phyloP scores from a whole-genome alignment of 2,329 filamentous ascomycete species.

The Aspergillus udagawae region DNA sequence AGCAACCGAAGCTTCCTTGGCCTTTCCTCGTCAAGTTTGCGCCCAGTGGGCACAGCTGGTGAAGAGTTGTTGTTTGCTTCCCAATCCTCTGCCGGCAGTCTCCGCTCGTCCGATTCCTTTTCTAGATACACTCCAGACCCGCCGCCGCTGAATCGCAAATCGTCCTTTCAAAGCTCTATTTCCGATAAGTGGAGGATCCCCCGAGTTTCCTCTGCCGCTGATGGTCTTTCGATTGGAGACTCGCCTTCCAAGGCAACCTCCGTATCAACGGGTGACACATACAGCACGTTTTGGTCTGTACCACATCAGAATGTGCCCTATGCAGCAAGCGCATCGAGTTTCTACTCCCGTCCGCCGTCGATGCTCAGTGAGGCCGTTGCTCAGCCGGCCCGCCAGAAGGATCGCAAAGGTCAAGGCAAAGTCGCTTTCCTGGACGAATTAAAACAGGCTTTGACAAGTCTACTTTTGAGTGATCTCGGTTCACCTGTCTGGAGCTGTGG shows the following conservation, averaged over 20 bases:
- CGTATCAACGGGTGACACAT: conserved; percentile 67
- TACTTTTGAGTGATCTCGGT: conserved; percentile 85
- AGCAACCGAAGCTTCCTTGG: conserved; percentile 33
- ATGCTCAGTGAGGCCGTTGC: conserved; percentile 37
- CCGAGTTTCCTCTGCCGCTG: conserved; percentile 57
- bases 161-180: conserved; percentile 67
- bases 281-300: conserved; percentile 83
- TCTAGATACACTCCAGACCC: conserved; percentile 31
- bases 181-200: conserved; percentile 60
- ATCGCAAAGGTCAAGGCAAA: conserved; percentile 60
- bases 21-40: conserved; percentile 41
- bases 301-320: conserved; percentile 66
- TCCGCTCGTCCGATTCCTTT: conserved; percentile 28
- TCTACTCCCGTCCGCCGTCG: conserved; percentile 43
- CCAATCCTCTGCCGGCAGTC: conserved; percentile 22
- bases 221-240: conserved; percentile 58
- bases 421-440: conserved; percentile 72
- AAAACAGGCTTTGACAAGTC: conserved; percentile 73
- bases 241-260: conserved; percentile 64
- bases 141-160: conserved; percentile 48
- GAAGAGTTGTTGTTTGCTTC: conserved; percentile 37
- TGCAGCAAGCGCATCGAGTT: conserved; percentile 59
- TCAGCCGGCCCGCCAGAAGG: conserved; percentile 29
- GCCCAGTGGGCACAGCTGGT: conserved; percentile 39
- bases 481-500: conserved; percentile 81